Evolutionary conservation across 345 rosid species (phyloP), one percentile per base, ranked within the genome.

Genomic region (Eucalyptus leucophloia): DNA sequence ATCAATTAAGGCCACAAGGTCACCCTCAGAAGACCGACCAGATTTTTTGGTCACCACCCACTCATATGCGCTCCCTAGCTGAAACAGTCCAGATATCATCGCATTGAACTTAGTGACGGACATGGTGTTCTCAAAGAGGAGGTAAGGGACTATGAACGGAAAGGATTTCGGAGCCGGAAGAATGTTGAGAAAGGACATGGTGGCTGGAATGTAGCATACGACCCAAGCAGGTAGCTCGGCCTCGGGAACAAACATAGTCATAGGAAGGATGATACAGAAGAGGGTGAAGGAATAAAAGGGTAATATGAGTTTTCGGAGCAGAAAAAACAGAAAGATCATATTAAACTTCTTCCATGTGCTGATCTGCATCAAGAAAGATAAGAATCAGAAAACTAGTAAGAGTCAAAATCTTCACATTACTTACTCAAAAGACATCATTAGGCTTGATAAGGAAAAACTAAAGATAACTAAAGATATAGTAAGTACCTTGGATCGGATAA

Each of bases 31-130:
- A 21, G 95, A 94, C 42, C 95, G 94, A 23, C 95, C 95, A 4
- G 94, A 94, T 91, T 94, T 94, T 92, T 94, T 94, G 24, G 95
- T 94, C 60, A 94, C 94, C 67, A 94, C 94, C 95, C 95, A 94
- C 87, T 94, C 95, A 40, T 94, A 94, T 11, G 95, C 95, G 80
- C 94, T 94, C 23, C 95, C 95, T 9, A 94, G 94, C 92, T 94
- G 95, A 89, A 94, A 94, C n/a, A 94, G 90, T 13, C 95, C 95
- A 15, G 95, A 94, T 90, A 94, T 90, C 95, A 94, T 94, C 19
- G 95, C 95, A 85, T 90, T 93, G 92, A 94, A 94, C 93, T 94
- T 94, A 89, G 95, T 94, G 54, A 94, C 95, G 11, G 95, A 94
- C 95, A 94, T 94, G 19, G 95, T 94, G 91, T 94, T 94, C 90